Evolutionary conservation across 768 basidiomycete genomes (phyloP).

Genomic region (Lyophyllum decastes): DNA sequence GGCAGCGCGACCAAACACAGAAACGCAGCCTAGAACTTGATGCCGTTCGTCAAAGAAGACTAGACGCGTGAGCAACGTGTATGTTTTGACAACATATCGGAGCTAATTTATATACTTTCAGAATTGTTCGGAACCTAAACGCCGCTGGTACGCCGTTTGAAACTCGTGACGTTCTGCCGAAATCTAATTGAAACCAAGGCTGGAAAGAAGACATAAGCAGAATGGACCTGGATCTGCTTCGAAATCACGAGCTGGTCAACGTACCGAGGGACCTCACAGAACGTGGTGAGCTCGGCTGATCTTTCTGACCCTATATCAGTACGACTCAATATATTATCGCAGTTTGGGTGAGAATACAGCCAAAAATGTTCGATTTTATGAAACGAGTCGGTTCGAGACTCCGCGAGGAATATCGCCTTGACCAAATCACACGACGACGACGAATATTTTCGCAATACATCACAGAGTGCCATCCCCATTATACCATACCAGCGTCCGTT

Average conservation of each 20-base stretch:
- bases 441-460: constrained; percentile 20
- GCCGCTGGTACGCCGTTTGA: constrained; percentile 6
- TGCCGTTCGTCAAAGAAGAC: constrained; percentile 34
- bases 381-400: constrained; percentile 25
- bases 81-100: neutral
- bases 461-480: constrained; percentile 9
- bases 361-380: constrained; percentile 35
- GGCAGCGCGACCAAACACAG: constrained; percentile 32
- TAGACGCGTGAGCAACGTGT: constrained; percentile 34
- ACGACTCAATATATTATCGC: neutral
- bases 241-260: constrained; percentile 35
- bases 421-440: constrained; percentile 18
- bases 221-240: constrained; percentile 18
- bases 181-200: constrained; percentile 27
- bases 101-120: constrained; percentile 3
- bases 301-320: neutral
- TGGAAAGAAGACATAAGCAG: constrained; percentile 36
- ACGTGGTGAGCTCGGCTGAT: constrained; percentile 31
- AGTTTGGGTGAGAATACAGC: constrained; percentile 41
- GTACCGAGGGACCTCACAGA: constrained; percentile 38
- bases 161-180: neutral
- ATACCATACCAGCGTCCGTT: constrained; percentile 11
- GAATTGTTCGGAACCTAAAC: constrained; percentile 16
- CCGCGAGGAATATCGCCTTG: constrained; percentile 13
- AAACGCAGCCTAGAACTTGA: constrained; percentile 37